phyloP scores from a whole-genome alignment of 805 yeast species.

The Saturnispora bothae region DNA sequence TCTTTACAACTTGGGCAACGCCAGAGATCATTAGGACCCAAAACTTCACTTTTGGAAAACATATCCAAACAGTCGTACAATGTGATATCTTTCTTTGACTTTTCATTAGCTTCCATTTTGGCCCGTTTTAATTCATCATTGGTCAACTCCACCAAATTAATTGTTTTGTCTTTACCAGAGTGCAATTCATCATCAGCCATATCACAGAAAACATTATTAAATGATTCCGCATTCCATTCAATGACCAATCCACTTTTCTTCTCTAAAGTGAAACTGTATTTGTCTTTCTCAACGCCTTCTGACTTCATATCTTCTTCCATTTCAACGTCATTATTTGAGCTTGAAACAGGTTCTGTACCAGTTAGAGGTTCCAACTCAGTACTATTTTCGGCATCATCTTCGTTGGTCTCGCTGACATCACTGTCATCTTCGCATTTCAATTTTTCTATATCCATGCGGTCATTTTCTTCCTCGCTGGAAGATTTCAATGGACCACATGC shows the following conservation, averaged over 20 bases:
- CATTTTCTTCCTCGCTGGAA: neutral
- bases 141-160: conserved; percentile 34
- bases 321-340: neutral
- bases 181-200: conserved; percentile 33
- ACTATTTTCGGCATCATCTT: neutral
- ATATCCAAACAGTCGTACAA: conserved; percentile 64
- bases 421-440: neutral
- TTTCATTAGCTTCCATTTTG: conserved; percentile 24
- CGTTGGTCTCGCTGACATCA: neutral
- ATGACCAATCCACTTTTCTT: conserved; percentile 40
- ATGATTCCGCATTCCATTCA: conserved; percentile 49
- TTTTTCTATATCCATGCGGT: neutral
- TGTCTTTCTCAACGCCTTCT: conserved; percentile 3
- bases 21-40: conserved; percentile 88
- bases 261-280: conserved; percentile 19
- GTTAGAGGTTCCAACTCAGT: neutral
- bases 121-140: conserved; percentile 47
- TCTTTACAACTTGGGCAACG: conserved; percentile 85
- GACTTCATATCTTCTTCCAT: conserved; percentile 7
- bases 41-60: conserved; percentile 73
- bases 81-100: conserved; percentile 34
- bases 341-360: neutral
- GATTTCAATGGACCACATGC: neutral
- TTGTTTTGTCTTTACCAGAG: conserved; percentile 49
- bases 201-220: conserved; percentile 43